phyloP scores from a whole-genome alignment of 2,329 filamentous ascomycete genomes.

The Ascochyta lentis region DNA sequence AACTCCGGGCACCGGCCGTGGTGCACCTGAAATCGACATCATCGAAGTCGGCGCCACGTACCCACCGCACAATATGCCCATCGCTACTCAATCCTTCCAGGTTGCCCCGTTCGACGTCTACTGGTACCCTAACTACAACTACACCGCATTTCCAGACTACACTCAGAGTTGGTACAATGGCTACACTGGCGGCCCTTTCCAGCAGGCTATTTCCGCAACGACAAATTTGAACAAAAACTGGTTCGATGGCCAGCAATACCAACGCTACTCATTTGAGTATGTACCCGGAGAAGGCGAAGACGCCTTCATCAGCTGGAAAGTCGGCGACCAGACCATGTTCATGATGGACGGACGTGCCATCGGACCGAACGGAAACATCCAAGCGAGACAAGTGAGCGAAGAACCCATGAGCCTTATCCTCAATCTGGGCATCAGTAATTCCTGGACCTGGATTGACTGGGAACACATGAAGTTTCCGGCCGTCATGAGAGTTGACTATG shows the following conservation, averaged over 20 bases:
- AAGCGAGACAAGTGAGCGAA: slow-evolving; percentile 56
- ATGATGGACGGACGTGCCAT: slow-evolving; percentile 60
- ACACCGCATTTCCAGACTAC: slow-evolving; percentile 59
- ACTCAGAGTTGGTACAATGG: slow-evolving; percentile 57
- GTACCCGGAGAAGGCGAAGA: slow-evolving; percentile 56
- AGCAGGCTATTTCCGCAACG: slow-evolving; percentile 63
- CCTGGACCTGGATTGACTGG: slow-evolving; percentile 58
- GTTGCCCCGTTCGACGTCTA: slow-evolving; percentile 59
- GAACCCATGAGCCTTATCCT: slow-evolving; percentile 63
- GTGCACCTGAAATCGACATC: slow-evolving; percentile 59
- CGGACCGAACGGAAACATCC: slow-evolving; percentile 62
- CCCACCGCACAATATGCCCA: slow-evolving; percentile 46
- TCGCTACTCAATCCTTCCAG: slow-evolving; percentile 58
- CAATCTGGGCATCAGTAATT: slow-evolving; percentile 60
- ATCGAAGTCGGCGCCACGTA: slow-evolving; percentile 57
- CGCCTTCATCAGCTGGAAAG: slow-evolving; percentile 59
- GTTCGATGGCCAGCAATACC: slow-evolving; percentile 62
- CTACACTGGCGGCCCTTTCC: slow-evolving; percentile 62
- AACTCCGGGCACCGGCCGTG: slow-evolving; percentile 55
- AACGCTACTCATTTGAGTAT: slow-evolving; percentile 65
- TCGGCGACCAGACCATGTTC: slow-evolving; percentile 60
- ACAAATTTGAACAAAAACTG: slow-evolving; percentile 62
- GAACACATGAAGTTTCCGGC: slow-evolving; percentile 57
- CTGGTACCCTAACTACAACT: slow-evolving; percentile 61
- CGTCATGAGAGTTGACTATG: slow-evolving; percentile 62